A percentile compares a stretch with the other conserved stretches of the same genome.
These are phyloP conservation scores for Starmerella floris DNA, from an alignment of 805 yeast species.

Conservation along the genomic window DNA sequence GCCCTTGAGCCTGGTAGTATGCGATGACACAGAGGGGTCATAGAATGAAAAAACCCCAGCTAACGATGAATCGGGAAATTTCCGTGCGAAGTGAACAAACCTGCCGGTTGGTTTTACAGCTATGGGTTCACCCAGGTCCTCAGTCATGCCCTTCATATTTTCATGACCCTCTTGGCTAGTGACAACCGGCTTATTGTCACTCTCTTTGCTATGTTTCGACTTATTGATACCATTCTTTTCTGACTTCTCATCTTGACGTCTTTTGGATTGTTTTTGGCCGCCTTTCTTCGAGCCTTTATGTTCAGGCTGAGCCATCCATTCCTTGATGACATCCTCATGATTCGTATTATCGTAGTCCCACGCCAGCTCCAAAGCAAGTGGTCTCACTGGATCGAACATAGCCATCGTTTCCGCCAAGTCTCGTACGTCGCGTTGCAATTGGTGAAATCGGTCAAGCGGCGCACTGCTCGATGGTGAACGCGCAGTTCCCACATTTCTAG, in stretches of 20 bases:
- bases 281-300: neutral
- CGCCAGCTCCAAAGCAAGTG: slow-evolving; percentile 32
- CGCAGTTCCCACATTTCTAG: slow-evolving; percentile 20
- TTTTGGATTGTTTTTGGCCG: neutral
- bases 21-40: neutral
- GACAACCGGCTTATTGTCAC: neutral
- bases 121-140: neutral
- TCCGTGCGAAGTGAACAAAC: neutral
- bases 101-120: neutral
- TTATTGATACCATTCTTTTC: neutral
- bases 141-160: neutral
- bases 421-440: slow-evolving; percentile 33
- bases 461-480: neutral
- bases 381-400: slow-evolving; percentile 45
- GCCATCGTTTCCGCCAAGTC: slow-evolving; percentile 62
- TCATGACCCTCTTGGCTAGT: neutral
- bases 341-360: slow-evolving; percentile 41
- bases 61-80: neutral
- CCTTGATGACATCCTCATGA: slow-evolving; percentile 21
- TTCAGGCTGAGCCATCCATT: slow-evolving; percentile 33
- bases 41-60: neutral
- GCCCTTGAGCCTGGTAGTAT: neutral
- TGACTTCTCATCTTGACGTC: neutral
- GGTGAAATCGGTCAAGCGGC: neutral
- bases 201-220: neutral